A percentile compares a stretch with the other conserved stretches of the same genome.
Conservation (phyloP, 192 early-diverging fungal genomes). For the Chytriomyces sp. region DNA sequence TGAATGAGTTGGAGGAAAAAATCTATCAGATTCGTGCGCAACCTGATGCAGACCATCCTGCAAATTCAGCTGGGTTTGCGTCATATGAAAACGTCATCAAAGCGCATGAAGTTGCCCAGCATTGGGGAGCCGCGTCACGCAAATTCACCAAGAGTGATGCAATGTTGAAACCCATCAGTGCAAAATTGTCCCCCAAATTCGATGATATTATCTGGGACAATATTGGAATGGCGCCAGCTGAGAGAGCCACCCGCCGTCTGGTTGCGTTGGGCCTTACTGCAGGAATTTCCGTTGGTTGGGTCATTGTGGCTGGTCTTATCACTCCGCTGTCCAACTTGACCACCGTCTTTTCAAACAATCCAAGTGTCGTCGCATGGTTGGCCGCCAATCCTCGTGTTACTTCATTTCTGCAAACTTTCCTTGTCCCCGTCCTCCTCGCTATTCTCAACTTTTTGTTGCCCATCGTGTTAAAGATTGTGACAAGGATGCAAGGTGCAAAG, state of each 20-base stretch:
- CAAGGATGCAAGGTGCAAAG: constrained; percentile 46
- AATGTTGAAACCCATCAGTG: constrained; percentile 15
- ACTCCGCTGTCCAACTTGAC: constrained; percentile 31
- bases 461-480: constrained; percentile 39
- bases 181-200: constrained; percentile 48
- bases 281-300: constrained; percentile 45
- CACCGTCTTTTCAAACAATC: constrained; percentile 9
- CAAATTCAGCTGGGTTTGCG: constrained; percentile 46
- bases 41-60: constrained; percentile 38
- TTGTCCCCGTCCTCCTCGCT: constrained; percentile 42
- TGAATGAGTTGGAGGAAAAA: constrained; percentile 48
- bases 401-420: constrained; percentile 39
- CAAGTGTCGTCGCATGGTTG: constrained; percentile 34
- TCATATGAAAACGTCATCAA: constrained; percentile 40
- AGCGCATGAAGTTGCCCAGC: constrained; percentile 37
- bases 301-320: constrained; percentile 36
- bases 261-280: constrained; percentile 40
- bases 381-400: constrained; percentile 6
- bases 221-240: constrained; percentile 36
- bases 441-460: constrained; percentile 49
- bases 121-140: background rate
- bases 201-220: constrained; percentile 62
- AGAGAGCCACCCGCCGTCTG: constrained; percentile 38
- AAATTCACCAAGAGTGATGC: constrained; percentile 6
- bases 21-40: constrained; percentile 50